phyloP scores from a whole-genome alignment of 176 grass and related monocot genomes.

The Luzula sylvatica region DNA sequence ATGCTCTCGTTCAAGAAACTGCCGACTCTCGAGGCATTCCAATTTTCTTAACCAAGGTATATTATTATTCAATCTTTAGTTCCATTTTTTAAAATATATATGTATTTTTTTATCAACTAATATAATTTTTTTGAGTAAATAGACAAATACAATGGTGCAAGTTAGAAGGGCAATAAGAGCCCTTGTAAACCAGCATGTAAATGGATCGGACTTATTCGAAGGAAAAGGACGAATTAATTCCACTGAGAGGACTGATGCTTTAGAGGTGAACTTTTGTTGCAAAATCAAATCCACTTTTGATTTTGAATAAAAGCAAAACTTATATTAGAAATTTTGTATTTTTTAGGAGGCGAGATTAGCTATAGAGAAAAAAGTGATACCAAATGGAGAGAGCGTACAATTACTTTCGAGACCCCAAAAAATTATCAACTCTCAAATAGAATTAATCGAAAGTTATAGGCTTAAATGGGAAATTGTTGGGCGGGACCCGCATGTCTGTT shows the following conservation, averaged over 20 bases:
- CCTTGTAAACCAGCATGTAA: conserved; percentile 40
- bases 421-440: conserved; percentile 62
- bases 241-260: conserved; percentile 60
- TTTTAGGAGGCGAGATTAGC: conserved; percentile 67
- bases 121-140: neutral
- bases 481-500: conserved; percentile 24
- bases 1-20: conserved; percentile 60
- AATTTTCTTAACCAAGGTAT: conserved; percentile 78
- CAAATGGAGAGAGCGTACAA: conserved; percentile 42
- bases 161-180: conserved; percentile 51
- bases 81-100: neutral
- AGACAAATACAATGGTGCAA: conserved; percentile 67
- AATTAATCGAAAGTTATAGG: conserved; percentile 46
- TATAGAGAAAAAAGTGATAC: conserved; percentile 71
- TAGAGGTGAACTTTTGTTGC: conserved; percentile 46
- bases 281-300: neutral
- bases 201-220: conserved; percentile 27
- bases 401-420: conserved; percentile 42
- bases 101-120: neutral
- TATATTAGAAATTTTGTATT: neutral
- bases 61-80: neutral
- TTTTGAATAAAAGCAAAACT: neutral
- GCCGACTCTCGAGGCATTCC: conserved; percentile 52
- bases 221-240: conserved; percentile 26
- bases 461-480: conserved; percentile 54